A percentile compares a stretch with the other conserved stretches of the same genome.
phyloP scores from a whole-genome alignment of 805 yeast species.

The Monosporozyma aerobia region DNA sequence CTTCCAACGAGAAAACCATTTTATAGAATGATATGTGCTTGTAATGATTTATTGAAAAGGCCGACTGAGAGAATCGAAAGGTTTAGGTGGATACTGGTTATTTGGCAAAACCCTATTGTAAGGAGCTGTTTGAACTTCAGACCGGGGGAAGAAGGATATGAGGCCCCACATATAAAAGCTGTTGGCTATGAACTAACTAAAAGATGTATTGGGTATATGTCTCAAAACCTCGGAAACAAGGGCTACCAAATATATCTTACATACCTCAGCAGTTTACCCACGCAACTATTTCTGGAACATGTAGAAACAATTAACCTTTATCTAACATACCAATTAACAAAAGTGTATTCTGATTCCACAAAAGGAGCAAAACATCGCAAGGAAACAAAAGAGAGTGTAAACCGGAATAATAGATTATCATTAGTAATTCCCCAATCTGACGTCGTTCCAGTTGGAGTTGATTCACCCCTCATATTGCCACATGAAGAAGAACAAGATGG shows the following conservation, averaged over 20 bases:
- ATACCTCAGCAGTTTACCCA: slow-evolving; percentile 21
- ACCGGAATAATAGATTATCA: background rate
- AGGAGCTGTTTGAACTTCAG: slow-evolving; percentile 35
- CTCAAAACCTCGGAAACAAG: slow-evolving; percentile 21
- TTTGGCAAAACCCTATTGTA: slow-evolving; percentile 61
- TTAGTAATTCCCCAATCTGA: background rate
- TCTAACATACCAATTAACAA: slow-evolving; percentile 64
- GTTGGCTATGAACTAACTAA: slow-evolving; percentile 63
- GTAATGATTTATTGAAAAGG: slow-evolving; percentile 43
- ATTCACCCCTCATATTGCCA: background rate
- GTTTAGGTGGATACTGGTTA: slow-evolving; percentile 51
- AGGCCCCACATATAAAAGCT: slow-evolving; percentile 44
- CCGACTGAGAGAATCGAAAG: slow-evolving; percentile 28
- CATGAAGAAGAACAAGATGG: background rate
- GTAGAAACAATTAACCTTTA: slow-evolving; percentile 67
- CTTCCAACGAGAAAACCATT: slow-evolving; percentile 58
- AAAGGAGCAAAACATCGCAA: slow-evolving; percentile 13
- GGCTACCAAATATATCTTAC: slow-evolving; percentile 5
- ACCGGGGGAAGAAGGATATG: slow-evolving; percentile 17
- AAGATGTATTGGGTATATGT: slow-evolving; percentile 57
- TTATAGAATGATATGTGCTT: slow-evolving; percentile 43
- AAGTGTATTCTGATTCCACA: slow-evolving; percentile 22
- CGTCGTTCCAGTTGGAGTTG: background rate
- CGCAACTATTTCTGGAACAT: slow-evolving; percentile 38
- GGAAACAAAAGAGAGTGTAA: background rate